Evolutionary conservation across 1,139 yeast genomes (phyloP).

Genomic region (Diutina siamensis): DNA sequence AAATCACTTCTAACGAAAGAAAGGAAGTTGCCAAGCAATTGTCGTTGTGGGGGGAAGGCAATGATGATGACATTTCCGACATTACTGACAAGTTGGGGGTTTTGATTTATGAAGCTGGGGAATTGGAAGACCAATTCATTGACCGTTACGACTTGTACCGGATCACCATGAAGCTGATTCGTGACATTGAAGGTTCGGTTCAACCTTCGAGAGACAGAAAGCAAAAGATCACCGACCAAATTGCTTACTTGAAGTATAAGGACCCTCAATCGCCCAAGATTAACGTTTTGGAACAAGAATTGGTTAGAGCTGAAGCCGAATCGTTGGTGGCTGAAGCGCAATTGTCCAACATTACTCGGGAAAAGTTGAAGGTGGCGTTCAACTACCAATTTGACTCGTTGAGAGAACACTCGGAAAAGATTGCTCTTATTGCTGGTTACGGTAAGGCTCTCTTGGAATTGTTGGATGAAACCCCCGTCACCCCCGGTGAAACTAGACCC

Average conservation of each 20-base stretch:
- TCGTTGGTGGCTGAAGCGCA: slow-evolving; percentile 98
- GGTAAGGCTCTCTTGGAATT: slow-evolving; percentile 95
- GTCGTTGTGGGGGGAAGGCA: slow-evolving; percentile 95
- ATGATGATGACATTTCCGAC: slow-evolving; percentile 94
- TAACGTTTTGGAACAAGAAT: slow-evolving; percentile 90
- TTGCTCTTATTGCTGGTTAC: slow-evolving; percentile 95
- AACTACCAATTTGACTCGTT: slow-evolving; percentile 94
- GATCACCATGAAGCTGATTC: slow-evolving; percentile 84
- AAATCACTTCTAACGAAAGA: slow-evolving; percentile 89
- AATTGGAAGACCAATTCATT: slow-evolving; percentile 93
- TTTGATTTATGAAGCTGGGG: slow-evolving; percentile 90
- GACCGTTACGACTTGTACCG: slow-evolving; percentile 98
- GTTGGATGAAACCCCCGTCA: slow-evolving; percentile 91
- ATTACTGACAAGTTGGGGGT: slow-evolving; percentile 97
- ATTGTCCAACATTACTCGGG: slow-evolving; percentile 94
- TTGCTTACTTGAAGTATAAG: slow-evolving; percentile 94
- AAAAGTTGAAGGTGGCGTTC: slow-evolving; percentile 94
- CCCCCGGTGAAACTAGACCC: slow-evolving; percentile 98
- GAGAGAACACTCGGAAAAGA: slow-evolving; percentile 93
- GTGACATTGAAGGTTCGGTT: slow-evolving; percentile 94
- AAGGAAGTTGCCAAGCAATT: slow-evolving; percentile 94
- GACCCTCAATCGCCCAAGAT: slow-evolving; percentile 97
- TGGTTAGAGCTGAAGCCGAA: slow-evolving; percentile 98
- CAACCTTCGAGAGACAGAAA: slow-evolving; percentile 98
- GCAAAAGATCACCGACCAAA: slow-evolving; percentile 94